These are phyloP conservation scores for Cardamine occulta DNA, from an alignment of 345 rosid genomes.

Conservation along the genomic window DNA sequence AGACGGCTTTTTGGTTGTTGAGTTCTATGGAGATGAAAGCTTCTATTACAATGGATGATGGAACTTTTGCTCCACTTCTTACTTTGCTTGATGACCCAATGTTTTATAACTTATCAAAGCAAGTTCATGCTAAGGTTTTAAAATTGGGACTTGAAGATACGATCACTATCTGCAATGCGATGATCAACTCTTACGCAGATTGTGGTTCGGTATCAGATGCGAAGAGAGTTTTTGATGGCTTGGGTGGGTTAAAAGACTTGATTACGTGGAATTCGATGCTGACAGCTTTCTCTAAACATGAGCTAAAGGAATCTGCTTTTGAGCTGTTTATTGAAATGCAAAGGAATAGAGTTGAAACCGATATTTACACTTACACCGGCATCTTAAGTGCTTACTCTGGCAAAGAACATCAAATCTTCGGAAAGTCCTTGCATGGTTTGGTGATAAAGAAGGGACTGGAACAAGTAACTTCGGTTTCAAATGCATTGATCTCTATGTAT, in stretches of 20 bases:
- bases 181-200: constrained; percentile 61
- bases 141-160: constrained; percentile 53
- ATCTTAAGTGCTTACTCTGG: constrained; percentile 62
- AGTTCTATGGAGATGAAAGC: constrained; percentile 61
- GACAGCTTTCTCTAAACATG: constrained; percentile 61
- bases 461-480: constrained; percentile 55
- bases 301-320: constrained; percentile 54
- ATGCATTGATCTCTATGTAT: constrained; percentile 70
- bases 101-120: constrained; percentile 46
- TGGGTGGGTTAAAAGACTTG: constrained; percentile 52
- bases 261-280: constrained; percentile 81
- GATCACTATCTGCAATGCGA: constrained; percentile 64
- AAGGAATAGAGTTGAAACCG: constrained; percentile 51
- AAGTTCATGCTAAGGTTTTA: constrained; percentile 64
- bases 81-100: constrained; percentile 60
- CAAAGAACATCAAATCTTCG: constrained; percentile 43
- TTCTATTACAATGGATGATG: constrained; percentile 54
- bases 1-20: constrained; percentile 57
- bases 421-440: constrained; percentile 62
- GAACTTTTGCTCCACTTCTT: constrained; percentile 76
- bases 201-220: constrained; percentile 68
- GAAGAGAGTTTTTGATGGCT: constrained; percentile 56
- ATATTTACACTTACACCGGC: constrained; percentile 71
- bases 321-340: constrained; percentile 60
- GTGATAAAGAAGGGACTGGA: constrained; percentile 72